phyloP scores from a whole-genome alignment of 2,329 filamentous ascomycete genomes.

The Lachnellula suecica region DNA sequence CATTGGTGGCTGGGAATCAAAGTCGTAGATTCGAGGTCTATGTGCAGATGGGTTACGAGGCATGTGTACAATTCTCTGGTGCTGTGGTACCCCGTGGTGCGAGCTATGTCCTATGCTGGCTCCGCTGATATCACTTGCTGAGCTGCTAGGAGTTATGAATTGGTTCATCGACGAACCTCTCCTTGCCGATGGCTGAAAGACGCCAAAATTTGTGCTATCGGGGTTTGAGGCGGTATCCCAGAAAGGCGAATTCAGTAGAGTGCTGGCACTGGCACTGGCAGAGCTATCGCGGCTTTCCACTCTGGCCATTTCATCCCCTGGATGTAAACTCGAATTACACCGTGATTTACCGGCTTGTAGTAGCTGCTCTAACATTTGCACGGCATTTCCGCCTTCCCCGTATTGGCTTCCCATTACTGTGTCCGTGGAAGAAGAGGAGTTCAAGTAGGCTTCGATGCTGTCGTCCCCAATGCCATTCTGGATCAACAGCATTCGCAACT shows the following conservation, averaged over 20 bases:
- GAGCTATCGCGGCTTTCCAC: slow-evolving; percentile 23
- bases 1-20: background rate
- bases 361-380: slow-evolving; percentile 28
- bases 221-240: slow-evolving; percentile 26
- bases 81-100: slow-evolving; percentile 8
- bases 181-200: slow-evolving; percentile 12
- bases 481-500: slow-evolving; percentile 58
- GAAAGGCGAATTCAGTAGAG: slow-evolving; percentile 16
- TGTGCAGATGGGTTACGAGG: slow-evolving; percentile 11
- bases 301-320: slow-evolving; percentile 2
- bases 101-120: slow-evolving; percentile 10
- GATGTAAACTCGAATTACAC: slow-evolving; percentile 13
- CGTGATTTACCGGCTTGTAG: slow-evolving; percentile 24
- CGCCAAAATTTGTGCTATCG: slow-evolving; percentile 7
- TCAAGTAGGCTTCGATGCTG: slow-evolving; percentile 42
- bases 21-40: slow-evolving; percentile 23
- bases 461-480: slow-evolving; percentile 56
- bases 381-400: slow-evolving; percentile 14
- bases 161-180: slow-evolving; percentile 16
- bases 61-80: slow-evolving; percentile 16
- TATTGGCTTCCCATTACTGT: slow-evolving; percentile 9
- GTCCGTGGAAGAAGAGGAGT: slow-evolving; percentile 12
- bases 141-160: slow-evolving; percentile 25
- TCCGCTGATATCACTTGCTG: slow-evolving; percentile 20
- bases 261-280: slow-evolving; percentile 21